A percentile compares a stretch with the other conserved stretches of the same genome.
Conservation (phyloP, 2,329 filamentous ascomycete species). For the Graphilbum sp. region DNA sequence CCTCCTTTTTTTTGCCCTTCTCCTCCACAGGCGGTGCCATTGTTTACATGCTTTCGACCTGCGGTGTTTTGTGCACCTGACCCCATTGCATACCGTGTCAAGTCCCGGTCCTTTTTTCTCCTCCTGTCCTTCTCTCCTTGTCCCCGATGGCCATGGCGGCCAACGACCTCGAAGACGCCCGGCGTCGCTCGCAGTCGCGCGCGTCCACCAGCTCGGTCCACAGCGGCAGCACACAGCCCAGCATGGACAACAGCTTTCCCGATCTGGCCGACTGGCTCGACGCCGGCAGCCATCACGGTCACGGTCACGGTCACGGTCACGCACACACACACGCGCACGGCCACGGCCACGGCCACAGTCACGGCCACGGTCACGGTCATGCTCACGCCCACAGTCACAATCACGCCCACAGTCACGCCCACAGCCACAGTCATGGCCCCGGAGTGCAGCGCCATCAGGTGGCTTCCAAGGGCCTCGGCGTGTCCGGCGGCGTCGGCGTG, state of each 20-base stretch:
- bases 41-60: neutral
- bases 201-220: conserved; percentile 41
- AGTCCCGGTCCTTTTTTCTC: neutral
- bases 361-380: conserved; percentile 28
- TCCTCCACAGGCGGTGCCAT: neutral
- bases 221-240: conserved; percentile 34
- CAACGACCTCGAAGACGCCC: conserved; percentile 20
- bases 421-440: conserved; percentile 7
- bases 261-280: conserved; percentile 32
- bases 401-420: conserved; percentile 1
- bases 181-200: conserved; percentile 35
- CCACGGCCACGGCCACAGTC: conserved; percentile 1
- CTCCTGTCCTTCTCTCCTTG: conserved; percentile 1
- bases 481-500: conserved; percentile 8
- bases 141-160: conserved; percentile 17
- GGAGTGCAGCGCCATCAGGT: conserved; percentile 32
- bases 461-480: conserved; percentile 15
- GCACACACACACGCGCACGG: neutral
- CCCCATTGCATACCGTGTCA: neutral
- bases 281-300: conserved; percentile 23
- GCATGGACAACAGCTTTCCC: conserved; percentile 31
- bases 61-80: neutral
- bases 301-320: conserved; percentile 18
- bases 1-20: too few relatives aligned
- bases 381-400: neutral